phyloP scores from a whole-genome alignment of 2,329 filamentous ascomycete species.

The Stylonectria norvegica region DNA sequence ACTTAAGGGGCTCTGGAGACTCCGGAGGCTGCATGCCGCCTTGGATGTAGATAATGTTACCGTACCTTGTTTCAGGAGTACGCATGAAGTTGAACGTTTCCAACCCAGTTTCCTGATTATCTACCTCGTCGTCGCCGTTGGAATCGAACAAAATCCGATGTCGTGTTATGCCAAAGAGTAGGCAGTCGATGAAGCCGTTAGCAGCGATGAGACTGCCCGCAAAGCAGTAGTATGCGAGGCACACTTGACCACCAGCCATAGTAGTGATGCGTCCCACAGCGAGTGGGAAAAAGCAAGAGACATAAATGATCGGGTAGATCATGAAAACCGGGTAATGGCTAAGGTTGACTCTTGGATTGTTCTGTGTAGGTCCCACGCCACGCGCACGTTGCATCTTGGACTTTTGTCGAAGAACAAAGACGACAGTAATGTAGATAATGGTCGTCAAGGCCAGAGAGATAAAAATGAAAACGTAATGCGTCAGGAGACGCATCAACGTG shows the following conservation, averaged over 20 bases:
- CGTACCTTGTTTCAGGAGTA: slow-evolving; percentile 35
- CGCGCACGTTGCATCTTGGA: slow-evolving; percentile 2
- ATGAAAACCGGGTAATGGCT: slow-evolving; percentile 52
- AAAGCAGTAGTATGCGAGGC: slow-evolving; percentile 54
- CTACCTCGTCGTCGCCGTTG: slow-evolving; percentile 27
- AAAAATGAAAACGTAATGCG: slow-evolving; percentile 64
- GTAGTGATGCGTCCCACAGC: slow-evolving; percentile 60
- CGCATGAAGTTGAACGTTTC: slow-evolving; percentile 51
- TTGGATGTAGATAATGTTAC: slow-evolving; percentile 38
- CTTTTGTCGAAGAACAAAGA: slow-evolving; percentile 32
- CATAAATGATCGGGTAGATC: slow-evolving; percentile 65
- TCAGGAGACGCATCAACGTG: slow-evolving; percentile 51
- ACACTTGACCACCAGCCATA: slow-evolving; percentile 52
- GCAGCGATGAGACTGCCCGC: slow-evolving; percentile 55
- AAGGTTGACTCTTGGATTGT: slow-evolving; percentile 7
- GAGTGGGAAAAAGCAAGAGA: slow-evolving; percentile 63
- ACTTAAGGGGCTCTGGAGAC: too few relatives aligned
- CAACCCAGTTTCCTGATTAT: slow-evolving; percentile 45
- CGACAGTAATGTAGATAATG: slow-evolving; percentile 38
- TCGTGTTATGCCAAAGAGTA: slow-evolving; percentile 50
- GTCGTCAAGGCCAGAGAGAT: slow-evolving; percentile 35
- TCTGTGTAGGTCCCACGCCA: background rate
- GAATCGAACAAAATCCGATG: slow-evolving; percentile 46
- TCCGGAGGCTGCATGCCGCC: slow-evolving; percentile 26
- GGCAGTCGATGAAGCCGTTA: slow-evolving; percentile 53